Base-by-base conservation (phyloP, 83 land plant genomes). In the Picea abies region DNA sequence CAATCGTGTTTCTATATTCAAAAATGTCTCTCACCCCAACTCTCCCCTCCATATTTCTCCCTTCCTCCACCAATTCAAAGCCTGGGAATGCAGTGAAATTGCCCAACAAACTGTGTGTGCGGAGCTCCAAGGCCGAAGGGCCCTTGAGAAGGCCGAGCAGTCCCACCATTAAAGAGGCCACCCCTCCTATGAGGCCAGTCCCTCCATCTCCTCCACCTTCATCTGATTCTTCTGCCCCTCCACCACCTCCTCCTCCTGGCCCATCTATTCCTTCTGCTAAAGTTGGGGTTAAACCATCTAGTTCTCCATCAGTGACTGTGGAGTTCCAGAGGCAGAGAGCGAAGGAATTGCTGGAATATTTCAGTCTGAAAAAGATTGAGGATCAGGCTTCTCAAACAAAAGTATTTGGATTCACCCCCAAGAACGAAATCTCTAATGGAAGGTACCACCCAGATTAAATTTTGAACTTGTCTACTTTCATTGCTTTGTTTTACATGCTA, bases 371-470 rank as follows among this genome's bases (percentile, higher is more conserved):
- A 91, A 89, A 91, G 87, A 80, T 88, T 19, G 95, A 91, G 67
- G 90, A 91, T 70, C 61, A 76, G 79, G 90, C 90, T 25, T 62
- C 82, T 68, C 85, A 83, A 17, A 92, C 91, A 6, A 88, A 91
- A 37, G 80, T 85, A 75, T 93, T 93, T 86, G 95, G 95, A 14
- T 93, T 93, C 84, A 23, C 87, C 69, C 89, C 82, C 25, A 93
- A 89, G 90, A 93, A 93, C 80, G 95, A 93, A 80, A 91, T 91
- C 47, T n/a, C 90, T 64, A 93, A 93, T 88, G 95, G 95, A 25
- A 90, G 95, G 95, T 92, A 80, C 3, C 39, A 44, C 17, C 49
- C 35, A 56, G 11, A 12, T 56, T 56, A 56, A 56, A 56, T 56
- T 56, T 56, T 56, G 60, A 56, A 56, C 60, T 56, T 56, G 14